Conservation (phyloP, 2,329 filamentous ascomycete species). For the Aspergillus proliferans region DNA sequence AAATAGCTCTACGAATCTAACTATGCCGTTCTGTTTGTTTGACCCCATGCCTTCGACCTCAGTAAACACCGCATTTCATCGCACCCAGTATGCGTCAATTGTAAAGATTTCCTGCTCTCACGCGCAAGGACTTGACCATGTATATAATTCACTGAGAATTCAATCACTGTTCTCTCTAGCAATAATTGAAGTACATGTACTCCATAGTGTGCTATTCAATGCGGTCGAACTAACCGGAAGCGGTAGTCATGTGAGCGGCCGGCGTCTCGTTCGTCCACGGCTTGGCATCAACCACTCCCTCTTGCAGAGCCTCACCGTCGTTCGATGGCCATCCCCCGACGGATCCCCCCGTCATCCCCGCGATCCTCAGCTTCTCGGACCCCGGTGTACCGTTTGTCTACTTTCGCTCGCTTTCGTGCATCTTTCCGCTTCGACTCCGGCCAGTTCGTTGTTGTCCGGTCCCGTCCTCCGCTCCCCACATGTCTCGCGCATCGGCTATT, state of each 20-base stretch:
- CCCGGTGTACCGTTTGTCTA: constrained; percentile 15
- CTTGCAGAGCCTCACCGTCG: constrained; percentile 19
- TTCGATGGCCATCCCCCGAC: constrained; percentile 11
- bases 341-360: constrained; percentile 15
- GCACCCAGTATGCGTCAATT: no score
- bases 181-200: no score
- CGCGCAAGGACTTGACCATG: no score
- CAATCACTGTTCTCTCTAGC: no score
- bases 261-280: constrained; percentile 22
- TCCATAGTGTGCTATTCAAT: neutral
- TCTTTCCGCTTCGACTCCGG: constrained; percentile 18
- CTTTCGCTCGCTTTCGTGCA: constrained; percentile 13
- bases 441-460: constrained; percentile 22
- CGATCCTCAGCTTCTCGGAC: constrained; percentile 21
- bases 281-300: constrained; percentile 37
- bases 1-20: neutral
- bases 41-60: no score
- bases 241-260: constrained; percentile 22
- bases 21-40: neutral
- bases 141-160: no score
- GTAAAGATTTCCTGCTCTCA: no score
- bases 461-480: constrained; percentile 37
- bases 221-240: constrained; percentile 3
- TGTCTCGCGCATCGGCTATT: constrained; percentile 39
- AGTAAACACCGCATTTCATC: no score